Conservation (phyloP, 257 asterid genomes). For the Solanum tarapatanum region DNA sequence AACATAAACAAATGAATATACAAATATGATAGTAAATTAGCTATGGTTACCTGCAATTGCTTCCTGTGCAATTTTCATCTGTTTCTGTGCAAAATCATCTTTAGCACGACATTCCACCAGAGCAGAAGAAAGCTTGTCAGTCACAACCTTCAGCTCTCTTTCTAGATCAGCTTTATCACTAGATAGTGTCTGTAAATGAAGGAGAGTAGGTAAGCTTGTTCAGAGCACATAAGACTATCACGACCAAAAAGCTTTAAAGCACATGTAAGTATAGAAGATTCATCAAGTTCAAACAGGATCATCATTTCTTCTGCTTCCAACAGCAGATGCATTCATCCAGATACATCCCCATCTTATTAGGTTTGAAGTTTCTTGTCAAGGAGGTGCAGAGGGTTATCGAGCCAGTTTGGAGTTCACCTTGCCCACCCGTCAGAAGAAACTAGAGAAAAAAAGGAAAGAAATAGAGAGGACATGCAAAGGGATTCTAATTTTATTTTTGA, state of each 20-base stretch:
- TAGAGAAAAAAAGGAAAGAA: background rate
- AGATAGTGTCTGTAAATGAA: constrained; percentile 34
- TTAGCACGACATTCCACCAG: constrained; percentile 52
- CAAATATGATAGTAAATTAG: background rate
- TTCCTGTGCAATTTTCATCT: constrained; percentile 77
- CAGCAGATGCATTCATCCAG: background rate
- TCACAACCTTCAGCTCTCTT: constrained; percentile 37
- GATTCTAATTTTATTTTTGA: background rate
- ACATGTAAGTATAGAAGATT: background rate
- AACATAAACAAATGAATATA: background rate
- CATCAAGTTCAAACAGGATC: background rate
- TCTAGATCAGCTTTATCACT: constrained; percentile 47
- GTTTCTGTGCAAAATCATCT: constrained; percentile 51
- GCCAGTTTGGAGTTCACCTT: background rate
- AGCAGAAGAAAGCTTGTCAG: constrained; percentile 57
- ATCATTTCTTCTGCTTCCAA: background rate
- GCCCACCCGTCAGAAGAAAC: background rate
- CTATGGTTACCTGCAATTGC: constrained; percentile 62
- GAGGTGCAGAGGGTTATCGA: background rate
- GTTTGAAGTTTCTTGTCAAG: background rate
- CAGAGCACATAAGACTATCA: background rate
- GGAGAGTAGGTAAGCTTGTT: constrained; percentile 3
- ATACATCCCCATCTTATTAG: background rate
- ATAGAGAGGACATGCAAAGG: background rate
- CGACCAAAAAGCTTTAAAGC: background rate